Conservation (phyloP, 345 rosid species). For the Schrenkiella parvula region DNA sequence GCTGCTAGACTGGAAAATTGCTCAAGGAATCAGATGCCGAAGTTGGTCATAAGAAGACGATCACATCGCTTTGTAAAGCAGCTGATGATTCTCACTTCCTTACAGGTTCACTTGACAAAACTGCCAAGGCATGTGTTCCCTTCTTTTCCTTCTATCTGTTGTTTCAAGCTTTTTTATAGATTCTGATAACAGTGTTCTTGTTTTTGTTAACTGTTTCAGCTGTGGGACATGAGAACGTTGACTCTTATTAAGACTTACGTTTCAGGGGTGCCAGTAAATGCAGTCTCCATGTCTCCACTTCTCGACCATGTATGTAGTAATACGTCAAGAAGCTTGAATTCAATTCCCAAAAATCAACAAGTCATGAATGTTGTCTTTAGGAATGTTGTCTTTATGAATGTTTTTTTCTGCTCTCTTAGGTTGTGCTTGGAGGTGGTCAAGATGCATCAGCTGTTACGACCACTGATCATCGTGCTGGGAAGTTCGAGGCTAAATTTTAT, state of each 20-base stretch:
- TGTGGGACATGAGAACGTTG: constrained; percentile 86
- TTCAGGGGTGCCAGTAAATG: constrained; percentile 93
- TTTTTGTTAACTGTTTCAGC: constrained; percentile 40
- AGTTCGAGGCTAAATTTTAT: constrained; percentile 92
- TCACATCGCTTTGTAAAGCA: constrained; percentile 76
- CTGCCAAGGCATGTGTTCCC: constrained; percentile 71
- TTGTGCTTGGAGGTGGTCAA: constrained; percentile 99
- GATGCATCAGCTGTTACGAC: constrained; percentile 92
- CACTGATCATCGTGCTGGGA: constrained; percentile 96
- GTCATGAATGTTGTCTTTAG: background rate
- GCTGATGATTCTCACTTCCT: constrained; percentile 83
- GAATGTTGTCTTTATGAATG: background rate
- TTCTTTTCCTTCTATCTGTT: background rate
- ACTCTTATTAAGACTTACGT: constrained; percentile 83
- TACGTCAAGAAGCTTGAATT: background rate
- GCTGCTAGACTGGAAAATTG: constrained; percentile 75
- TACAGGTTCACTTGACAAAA: constrained; percentile 89
- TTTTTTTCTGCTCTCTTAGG: constrained; percentile 44
- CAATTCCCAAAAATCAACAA: background rate
- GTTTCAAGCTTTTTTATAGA: background rate
- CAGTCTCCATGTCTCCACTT: constrained; percentile 95
- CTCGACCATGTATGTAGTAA: constrained; percentile 75
- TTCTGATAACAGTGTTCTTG: constrained; percentile 4
- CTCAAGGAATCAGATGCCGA: constrained; percentile 66
- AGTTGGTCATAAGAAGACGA: constrained; percentile 76